These are phyloP conservation scores for Microcyclospora pomicola DNA, from an alignment of 2,329 filamentous ascomycete species.

Conservation along the genomic window DNA sequence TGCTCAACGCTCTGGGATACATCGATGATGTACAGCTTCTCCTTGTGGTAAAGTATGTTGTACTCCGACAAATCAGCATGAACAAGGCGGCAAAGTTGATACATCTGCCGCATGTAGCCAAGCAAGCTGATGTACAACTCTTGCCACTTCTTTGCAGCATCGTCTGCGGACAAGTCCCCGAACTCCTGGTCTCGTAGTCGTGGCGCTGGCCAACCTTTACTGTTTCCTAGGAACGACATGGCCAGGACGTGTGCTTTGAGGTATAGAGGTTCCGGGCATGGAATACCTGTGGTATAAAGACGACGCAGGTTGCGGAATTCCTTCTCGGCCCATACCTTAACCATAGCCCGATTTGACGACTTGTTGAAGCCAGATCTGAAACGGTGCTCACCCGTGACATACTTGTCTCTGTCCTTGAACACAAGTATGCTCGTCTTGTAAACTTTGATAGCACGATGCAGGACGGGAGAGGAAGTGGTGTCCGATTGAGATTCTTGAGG, in stretches of 20 bases:
- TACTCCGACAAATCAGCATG: conserved; percentile 97
- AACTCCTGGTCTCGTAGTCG: conserved; percentile 77
- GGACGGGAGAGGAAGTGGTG: conserved; percentile 26
- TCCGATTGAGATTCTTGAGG: conserved; percentile 39
- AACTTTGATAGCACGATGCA: conserved; percentile 86
- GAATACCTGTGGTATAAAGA: conserved; percentile 70
- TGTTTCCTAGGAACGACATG: conserved; percentile 85
- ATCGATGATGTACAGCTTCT: conserved; percentile 82
- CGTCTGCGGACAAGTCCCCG: conserved; percentile 35
- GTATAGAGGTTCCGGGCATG: conserved; percentile 76
- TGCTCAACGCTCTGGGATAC: conserved; percentile 96
- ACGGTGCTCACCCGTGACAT: conserved; percentile 85
- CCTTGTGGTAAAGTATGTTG: conserved; percentile 82
- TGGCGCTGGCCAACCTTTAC: conserved; percentile 75
- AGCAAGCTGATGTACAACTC: conserved; percentile 70
- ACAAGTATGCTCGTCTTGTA: conserved; percentile 97
- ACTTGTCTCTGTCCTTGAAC: conserved; percentile 95
- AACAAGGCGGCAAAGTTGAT: conserved; percentile 80
- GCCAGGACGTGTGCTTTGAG: conserved; percentile 89
- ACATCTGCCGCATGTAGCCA: conserved; percentile 81
- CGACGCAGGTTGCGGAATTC: conserved; percentile 88
- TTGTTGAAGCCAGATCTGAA: conserved; percentile 89
- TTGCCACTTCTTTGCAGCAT: conserved; percentile 56
- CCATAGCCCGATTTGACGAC: conserved; percentile 90
- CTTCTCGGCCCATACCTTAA: conserved; percentile 97